Conservation (phyloP, 257 asterid species). For the Ilex asprella region DNA sequence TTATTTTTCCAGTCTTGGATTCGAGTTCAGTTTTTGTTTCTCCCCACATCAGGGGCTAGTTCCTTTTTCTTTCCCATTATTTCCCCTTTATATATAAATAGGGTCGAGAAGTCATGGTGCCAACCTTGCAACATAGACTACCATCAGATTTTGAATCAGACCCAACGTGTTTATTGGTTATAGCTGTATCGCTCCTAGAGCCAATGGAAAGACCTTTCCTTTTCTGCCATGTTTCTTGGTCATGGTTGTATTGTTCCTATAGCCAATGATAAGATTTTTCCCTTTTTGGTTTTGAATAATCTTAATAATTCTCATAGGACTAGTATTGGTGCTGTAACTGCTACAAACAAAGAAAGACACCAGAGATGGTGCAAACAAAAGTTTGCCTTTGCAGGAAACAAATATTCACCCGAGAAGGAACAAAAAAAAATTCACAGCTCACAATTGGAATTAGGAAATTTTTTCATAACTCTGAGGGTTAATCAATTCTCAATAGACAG, state of each 20-base stretch:
- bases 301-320: too few species aligned
- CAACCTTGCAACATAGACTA: slow-evolving; percentile 10
- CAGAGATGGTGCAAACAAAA: too few species aligned
- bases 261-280: slow-evolving; percentile 8
- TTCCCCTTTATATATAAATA: slow-evolving; percentile 4
- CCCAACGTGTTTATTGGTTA: slow-evolving; percentile 7
- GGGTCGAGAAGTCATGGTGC: slow-evolving; percentile 16
- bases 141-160: slow-evolving; percentile 7
- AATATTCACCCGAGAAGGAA: too few species aligned
- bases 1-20: slow-evolving; percentile 3
- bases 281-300: too few species aligned
- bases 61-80: slow-evolving; percentile 7
- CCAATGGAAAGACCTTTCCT: slow-evolving; percentile 7
- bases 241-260: slow-evolving; percentile 12
- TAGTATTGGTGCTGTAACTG: too few species aligned
- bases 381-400: too few species aligned
- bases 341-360: too few species aligned
- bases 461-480: too few species aligned
- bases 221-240: slow-evolving; percentile 7
- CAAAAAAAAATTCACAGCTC: too few species aligned
- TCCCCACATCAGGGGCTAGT: slow-evolving; percentile 17
- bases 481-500: too few species aligned
- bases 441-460: too few species aligned
- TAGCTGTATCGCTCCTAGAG: slow-evolving; percentile 12
- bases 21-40: slow-evolving; percentile 4